Evolutionary conservation across 2,329 filamentous ascomycete genomes (phyloP), one percentile per base, ranked within the genome.

Genomic region (Phoma herbarum): DNA sequence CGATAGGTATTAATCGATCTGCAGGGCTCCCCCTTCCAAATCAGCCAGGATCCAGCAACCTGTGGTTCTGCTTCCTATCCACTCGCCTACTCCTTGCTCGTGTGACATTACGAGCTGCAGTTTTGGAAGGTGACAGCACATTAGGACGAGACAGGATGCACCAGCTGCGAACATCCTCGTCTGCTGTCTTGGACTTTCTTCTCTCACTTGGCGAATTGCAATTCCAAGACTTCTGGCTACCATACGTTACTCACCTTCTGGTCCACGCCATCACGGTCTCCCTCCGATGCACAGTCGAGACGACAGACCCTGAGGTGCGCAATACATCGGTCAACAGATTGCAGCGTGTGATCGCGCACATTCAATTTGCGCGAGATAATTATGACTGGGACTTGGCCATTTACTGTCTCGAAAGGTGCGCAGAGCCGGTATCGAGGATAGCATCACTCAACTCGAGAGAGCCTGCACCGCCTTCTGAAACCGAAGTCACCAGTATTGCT

Each of bases 301-400:
- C 83, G 2, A 78, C 78, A 18, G 81, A 84, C 54, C 65, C 73
- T 1, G 77, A 79, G 22, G 76, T 81, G 16, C 78, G 81, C 10
- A 78, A 78, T 9, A 76, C 79, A 3, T 82, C 80, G 50, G 77
- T 84, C 46, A 57, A 75, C 7, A 81, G 81, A 25, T 81, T 84
- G 2, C 78, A 84, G 57, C 78, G 76, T 2, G 76, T 84, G 41
- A 80, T 82, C 35, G 75, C 77, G 8, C 79, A 82, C 29, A 78
- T 85, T 8, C 79, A 80, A 39, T 75, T 77, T 45, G 81, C 82
- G 22, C 75, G 78, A 14, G 79, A 81, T 28, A 80, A 83, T 49
- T 80, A 83, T 64, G 80, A 83, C 48, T 86, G 84, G 83, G 84
- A 86, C 61, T 78, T 85, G 9, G 83, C 83, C 8, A 80, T 83